Conservation (phyloP, 164 flowering plant genomes). For the Chimonanthus salicifolius region DNA sequence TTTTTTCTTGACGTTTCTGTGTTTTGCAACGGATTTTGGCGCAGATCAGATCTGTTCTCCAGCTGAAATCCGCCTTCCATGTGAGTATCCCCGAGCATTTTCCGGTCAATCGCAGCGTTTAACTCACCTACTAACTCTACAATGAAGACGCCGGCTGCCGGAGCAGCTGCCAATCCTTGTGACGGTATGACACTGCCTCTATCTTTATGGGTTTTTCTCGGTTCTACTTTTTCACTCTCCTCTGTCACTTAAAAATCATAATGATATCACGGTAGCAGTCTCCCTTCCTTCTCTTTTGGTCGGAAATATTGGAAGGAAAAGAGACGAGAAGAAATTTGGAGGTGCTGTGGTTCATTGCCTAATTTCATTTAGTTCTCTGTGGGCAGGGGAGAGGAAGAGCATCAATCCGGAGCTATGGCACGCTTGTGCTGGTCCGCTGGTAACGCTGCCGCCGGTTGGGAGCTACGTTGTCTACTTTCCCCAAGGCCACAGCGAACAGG, state of each 20-base stretch:
- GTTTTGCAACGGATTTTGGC: background rate
- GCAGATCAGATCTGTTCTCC: background rate
- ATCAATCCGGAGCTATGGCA: conserved; percentile 94
- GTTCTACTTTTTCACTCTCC: background rate
- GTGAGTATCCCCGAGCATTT: conserved; percentile 1
- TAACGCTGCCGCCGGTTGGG: conserved; percentile 73
- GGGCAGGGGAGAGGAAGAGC: conserved; percentile 56
- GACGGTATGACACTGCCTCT: conserved; percentile 35
- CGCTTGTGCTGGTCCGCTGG: conserved; percentile 90
- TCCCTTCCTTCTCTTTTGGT: too few relatives aligned
- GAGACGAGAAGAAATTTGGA: too few relatives aligned
- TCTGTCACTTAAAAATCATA: too few relatives aligned
- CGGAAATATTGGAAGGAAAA: too few relatives aligned
- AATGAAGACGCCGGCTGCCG: conserved; percentile 51
- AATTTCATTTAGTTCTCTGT: background rate
- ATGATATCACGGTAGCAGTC: too few relatives aligned
- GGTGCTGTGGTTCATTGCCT: too few relatives aligned
- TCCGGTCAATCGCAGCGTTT: background rate
- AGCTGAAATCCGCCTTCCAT: conserved; percentile 6
- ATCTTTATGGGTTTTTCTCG: background rate
- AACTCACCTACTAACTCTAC: conserved; percentile 5
- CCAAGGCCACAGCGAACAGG: conserved; percentile 96
- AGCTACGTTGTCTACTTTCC: conserved; percentile 85
- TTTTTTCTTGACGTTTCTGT: background rate
- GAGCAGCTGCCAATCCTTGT: conserved; percentile 25